Percentiles rank a stretch among this genome's conserved stretches.
phyloP scores from a whole-genome alignment of 352 stramenopile genomes.

The Phytopythium montanum region DNA sequence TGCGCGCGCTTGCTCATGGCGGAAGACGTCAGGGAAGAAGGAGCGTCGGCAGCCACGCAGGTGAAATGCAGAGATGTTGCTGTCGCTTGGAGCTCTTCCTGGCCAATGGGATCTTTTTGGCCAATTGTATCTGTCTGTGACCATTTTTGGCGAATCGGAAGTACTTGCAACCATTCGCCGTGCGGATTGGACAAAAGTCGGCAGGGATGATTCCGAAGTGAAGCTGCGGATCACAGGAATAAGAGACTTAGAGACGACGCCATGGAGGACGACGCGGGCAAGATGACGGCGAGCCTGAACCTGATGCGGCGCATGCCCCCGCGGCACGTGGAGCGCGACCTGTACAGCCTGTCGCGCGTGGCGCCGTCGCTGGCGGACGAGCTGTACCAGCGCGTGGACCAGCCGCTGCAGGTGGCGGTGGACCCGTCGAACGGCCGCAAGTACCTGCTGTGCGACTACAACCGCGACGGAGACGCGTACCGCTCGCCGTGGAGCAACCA shows the following conservation, averaged over 20 bases:
- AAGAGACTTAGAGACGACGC: constrained; percentile 13
- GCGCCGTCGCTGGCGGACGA: constrained; percentile 84
- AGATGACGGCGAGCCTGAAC: constrained; percentile 82
- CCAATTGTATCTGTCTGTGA: background rate
- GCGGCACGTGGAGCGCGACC: constrained; percentile 76
- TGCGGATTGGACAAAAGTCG: background rate
- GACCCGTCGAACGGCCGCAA: constrained; percentile 85
- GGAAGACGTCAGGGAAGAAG: background rate
- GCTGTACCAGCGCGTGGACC: constrained; percentile 91
- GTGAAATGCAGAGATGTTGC: background rate
- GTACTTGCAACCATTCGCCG: background rate
- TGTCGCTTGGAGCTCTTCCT: constrained; percentile 21
- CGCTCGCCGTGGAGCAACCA: constrained; percentile 93
- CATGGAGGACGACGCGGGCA: constrained; percentile 26
- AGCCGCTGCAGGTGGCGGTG: constrained; percentile 86
- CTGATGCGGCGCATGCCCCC: constrained; percentile 89
- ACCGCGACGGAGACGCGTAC: constrained; percentile 92
- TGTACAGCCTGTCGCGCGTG: constrained; percentile 84
- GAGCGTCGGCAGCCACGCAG: background rate
- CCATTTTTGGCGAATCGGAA: constrained; percentile 11
- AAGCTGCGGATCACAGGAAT: too few species aligned
- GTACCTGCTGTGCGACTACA: constrained; percentile 95
- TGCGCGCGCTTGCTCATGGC: constrained; percentile 59
- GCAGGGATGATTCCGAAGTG: too few species aligned
- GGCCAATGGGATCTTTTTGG: constrained; percentile 18